Base-by-base conservation (phyloP, 2,329 filamentous ascomycete species). In the Fusarium torreyae region DNA sequence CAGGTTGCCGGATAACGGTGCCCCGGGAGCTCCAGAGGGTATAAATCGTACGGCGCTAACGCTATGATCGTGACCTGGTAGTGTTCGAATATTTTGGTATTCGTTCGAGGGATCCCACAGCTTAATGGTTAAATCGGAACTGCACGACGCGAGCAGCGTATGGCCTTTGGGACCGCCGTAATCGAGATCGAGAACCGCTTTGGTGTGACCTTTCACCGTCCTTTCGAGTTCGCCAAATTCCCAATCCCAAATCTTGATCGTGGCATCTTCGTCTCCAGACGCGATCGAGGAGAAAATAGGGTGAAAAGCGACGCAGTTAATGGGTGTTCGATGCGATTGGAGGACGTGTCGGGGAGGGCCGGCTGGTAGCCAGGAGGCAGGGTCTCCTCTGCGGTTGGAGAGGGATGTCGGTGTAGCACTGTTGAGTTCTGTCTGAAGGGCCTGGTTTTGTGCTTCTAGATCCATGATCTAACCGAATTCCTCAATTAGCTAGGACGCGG, bases 211-310 rank as follows among this genome's bases (percentile, higher is more conserved):
- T 77, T 98, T 98, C 59, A 98, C 87, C 1, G 94, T 98, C 66
- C 91, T 85, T 78, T 98, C 94, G 6, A 97, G 85, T 80, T 98
- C 94, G 48, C 95, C 95, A 24, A 97, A 82, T 76, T 98, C 94
- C 92, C 94, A 98, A 76, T 98, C 94, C 94, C 94, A 98, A 57
- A 98, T 94, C 76, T 98, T 98, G 79, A 98, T 97, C 9, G 92
- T 97, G 56, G 89, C 92, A 79, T 98, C 95, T 78, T 97, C 94
- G 10, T 94, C 97, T 17, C 93, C 94, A 0, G 94, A 96, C 11
- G 94, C 95, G 22, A 98, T 85, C 7, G 93, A 95, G 11, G 94
- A 95, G 80, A 97, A 98, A 33, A 96, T 86, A 0, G 94, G 94
- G 77, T 98, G 94, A 77, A 98, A 98, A 17, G 94, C 94, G 60